Percentiles rank a stretch among this genome's conserved stretches.
These are phyloP conservation scores for Fusarium mexicanum DNA, from an alignment of 2,329 filamentous ascomycete species.

Conservation along the genomic window DNA sequence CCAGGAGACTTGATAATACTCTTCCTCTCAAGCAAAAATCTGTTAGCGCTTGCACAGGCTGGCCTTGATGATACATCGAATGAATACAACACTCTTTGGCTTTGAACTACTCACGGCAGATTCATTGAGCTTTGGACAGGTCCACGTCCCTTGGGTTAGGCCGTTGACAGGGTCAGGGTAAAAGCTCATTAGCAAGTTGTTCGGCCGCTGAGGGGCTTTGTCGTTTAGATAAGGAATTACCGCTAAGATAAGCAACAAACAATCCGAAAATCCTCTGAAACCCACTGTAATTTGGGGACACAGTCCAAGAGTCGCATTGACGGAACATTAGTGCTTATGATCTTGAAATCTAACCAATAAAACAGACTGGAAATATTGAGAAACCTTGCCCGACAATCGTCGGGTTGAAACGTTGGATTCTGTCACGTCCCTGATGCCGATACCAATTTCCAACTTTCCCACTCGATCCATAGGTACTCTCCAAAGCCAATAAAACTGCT, in stretches of 20 bases:
- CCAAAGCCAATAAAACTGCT: background rate
- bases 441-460: background rate
- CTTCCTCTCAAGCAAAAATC: no score
- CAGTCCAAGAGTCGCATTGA: background rate
- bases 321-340: background rate
- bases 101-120: no score
- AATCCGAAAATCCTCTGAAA: background rate
- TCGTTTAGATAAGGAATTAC: background rate
- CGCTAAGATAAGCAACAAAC: background rate
- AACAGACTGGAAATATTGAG: background rate
- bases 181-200: background rate
- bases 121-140: no score
- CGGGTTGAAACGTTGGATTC: background rate
- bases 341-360: background rate
- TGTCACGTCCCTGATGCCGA: background rate
- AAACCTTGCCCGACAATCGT: background rate
- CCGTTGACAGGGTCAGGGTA: background rate
- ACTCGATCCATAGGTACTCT: background rate
- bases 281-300: background rate
- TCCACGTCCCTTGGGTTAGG: background rate
- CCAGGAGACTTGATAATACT: no score
- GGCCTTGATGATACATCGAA: no score
- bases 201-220: background rate
- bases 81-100: no score
- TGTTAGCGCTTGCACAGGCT: no score